phyloP scores from a whole-genome alignment of 768 basidiomycete genomes.

The Auriscalpium microsporum region DNA sequence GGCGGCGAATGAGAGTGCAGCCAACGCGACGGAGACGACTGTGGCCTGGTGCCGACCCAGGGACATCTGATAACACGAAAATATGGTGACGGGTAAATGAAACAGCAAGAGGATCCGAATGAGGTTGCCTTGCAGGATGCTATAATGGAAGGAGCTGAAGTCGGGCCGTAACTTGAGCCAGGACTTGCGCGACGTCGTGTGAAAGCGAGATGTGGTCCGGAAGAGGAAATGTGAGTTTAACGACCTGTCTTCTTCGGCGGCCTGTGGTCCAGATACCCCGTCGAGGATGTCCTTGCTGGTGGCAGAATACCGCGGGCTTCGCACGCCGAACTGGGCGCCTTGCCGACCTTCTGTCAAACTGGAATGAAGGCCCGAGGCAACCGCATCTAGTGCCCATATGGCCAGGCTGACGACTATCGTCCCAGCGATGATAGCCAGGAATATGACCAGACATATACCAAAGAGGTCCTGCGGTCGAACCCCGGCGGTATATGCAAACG shows the following conservation, averaged over 20 bases:
- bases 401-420: slow-evolving; percentile 62
- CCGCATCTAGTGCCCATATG: slow-evolving; percentile 65
- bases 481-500: slow-evolving; percentile 81
- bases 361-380: slow-evolving; percentile 31
- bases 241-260: slow-evolving; percentile 44
- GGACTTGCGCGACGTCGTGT: slow-evolving; percentile 25
- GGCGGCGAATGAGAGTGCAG: slow-evolving; percentile 70
- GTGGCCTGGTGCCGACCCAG: slow-evolving; percentile 43
- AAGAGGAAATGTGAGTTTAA: slow-evolving; percentile 34
- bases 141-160: slow-evolving; percentile 73
- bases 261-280: slow-evolving; percentile 14
- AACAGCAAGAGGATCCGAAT: slow-evolving; percentile 86
- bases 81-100: slow-evolving; percentile 90
- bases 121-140: slow-evolving; percentile 81
- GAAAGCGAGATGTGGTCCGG: slow-evolving; percentile 30
- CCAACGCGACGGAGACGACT: slow-evolving; percentile 62
- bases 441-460: slow-evolving; percentile 71
- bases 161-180: slow-evolving; percentile 54
- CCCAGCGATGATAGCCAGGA: slow-evolving; percentile 68
- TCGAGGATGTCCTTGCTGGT: slow-evolving; percentile 47
- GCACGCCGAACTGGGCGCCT: slow-evolving; percentile 24
- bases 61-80: slow-evolving; percentile 83
- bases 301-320: slow-evolving; percentile 34
- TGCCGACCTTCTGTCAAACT: slow-evolving; percentile 15
- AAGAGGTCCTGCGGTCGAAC: slow-evolving; percentile 78